Evolutionary conservation across 2,329 filamentous ascomycete genomes (phyloP).

Genomic region (Epichloe scottii): DNA sequence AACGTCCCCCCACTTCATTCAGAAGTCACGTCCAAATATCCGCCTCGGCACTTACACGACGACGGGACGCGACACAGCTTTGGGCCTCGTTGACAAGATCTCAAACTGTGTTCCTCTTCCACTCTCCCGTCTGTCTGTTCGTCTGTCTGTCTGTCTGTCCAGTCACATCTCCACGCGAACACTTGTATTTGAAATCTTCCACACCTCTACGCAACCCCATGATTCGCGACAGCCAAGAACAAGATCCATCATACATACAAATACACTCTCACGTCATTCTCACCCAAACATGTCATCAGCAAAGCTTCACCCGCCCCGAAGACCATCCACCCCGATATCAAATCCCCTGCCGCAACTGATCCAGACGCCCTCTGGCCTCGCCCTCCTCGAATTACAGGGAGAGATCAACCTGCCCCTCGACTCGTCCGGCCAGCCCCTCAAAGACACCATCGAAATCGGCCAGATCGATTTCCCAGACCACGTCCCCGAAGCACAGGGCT

Average conservation of each 20-base stretch:
- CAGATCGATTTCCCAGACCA: slow-evolving; percentile 70
- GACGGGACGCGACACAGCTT: neutral
- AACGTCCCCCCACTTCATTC: too few relatives aligned
- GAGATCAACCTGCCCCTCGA: slow-evolving; percentile 61
- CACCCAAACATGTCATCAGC: slow-evolving; percentile 20
- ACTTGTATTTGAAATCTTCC: too few relatives aligned
- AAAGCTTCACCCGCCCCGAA: slow-evolving; percentile 28
- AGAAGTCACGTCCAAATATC: too few relatives aligned
- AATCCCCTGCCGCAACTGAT: slow-evolving; percentile 67
- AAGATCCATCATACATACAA: neutral
- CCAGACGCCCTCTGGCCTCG: slow-evolving; percentile 79
- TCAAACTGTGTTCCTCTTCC: neutral
- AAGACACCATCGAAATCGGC: slow-evolving; percentile 39
- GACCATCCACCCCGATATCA: slow-evolving; percentile 10
- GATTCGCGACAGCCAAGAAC: too few relatives aligned
- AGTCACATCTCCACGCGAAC: too few relatives aligned
- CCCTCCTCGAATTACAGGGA: slow-evolving; percentile 85
- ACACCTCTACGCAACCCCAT: too few relatives aligned
- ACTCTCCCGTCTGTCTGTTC: neutral
- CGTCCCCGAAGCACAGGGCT: slow-evolving; percentile 31
- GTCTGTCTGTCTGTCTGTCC: too few relatives aligned
- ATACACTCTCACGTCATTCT: neutral
- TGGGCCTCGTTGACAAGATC: neutral
- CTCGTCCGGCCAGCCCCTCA: slow-evolving; percentile 17
- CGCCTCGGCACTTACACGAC: too few relatives aligned